Percentiles rank a stretch among this genome's conserved stretches.
These are phyloP conservation scores for Xylaria nigripes DNA, from an alignment of 495 filamentous ascomycete genomes.

Conservation along the genomic window DNA sequence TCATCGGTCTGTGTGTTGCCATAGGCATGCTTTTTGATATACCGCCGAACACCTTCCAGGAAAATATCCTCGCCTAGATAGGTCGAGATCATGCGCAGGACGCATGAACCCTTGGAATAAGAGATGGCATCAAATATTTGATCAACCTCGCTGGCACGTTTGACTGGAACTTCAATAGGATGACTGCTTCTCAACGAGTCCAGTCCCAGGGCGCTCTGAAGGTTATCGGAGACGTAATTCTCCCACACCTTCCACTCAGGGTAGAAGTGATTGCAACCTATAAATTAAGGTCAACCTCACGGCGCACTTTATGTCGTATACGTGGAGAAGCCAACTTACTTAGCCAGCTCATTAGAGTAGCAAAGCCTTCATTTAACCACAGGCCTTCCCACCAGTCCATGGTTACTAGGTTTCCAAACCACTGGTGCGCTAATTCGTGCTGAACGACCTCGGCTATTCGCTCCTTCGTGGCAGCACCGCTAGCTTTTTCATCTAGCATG, in stretches of 20 bases:
- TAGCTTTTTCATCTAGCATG: conserved; percentile 84
- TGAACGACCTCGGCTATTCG: conserved; percentile 90
- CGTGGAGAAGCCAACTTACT: conserved; percentile 17
- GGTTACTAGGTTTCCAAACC: conserved; percentile 97
- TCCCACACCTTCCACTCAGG: conserved; percentile 99
- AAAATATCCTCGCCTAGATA: conserved; percentile 90
- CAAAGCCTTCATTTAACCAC: conserved; percentile 98
- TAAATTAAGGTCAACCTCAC: conserved; percentile 24
- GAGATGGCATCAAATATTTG: conserved; percentile 99
- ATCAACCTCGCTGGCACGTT: conserved; percentile 90
- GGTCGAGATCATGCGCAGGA: conserved; percentile 94
- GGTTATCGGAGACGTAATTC: conserved; percentile 80
- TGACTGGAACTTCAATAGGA: conserved; percentile 94
- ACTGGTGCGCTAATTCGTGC: conserved; percentile 97
- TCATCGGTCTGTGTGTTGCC: conserved; percentile 78
- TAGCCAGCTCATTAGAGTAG: conserved; percentile 65
- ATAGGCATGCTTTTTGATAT: conserved; percentile 93
- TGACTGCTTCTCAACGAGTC: conserved; percentile 92
- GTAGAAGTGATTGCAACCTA: conserved; percentile 78
- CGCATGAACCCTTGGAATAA: conserved; percentile 93
- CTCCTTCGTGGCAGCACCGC: conserved; percentile 86
- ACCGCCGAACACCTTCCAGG: conserved; percentile 83
- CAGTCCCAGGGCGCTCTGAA: conserved; percentile 77
- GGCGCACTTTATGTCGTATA: conserved; percentile 1
- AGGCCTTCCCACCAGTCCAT: conserved; percentile 99